Percentiles rank a stretch among this genome's conserved stretches.
phyloP scores from a whole-genome alignment of 768 basidiomycete species.

The Russula vinacea region DNA sequence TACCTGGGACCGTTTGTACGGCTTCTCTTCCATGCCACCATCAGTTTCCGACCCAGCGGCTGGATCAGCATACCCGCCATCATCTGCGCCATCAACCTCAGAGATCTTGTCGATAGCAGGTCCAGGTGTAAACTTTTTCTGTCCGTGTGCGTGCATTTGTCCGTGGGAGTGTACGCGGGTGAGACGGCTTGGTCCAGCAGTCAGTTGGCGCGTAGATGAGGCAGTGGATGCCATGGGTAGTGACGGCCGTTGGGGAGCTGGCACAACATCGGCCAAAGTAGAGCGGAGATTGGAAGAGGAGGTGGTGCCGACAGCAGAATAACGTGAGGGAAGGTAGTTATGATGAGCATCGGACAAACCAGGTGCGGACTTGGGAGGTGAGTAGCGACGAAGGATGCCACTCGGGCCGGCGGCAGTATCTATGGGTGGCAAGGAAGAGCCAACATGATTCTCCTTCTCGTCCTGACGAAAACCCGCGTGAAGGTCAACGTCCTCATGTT shows the following conservation, averaged over 20 bases:
- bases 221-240: constrained; percentile 20
- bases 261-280: constrained; percentile 28
- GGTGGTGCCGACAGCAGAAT: constrained; percentile 13
- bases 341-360: constrained; percentile 13
- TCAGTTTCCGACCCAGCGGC: constrained; percentile 42
- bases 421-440: not conserved
- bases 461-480: constrained; percentile 18
- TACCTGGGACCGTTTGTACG: constrained; percentile 19
- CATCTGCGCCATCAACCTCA: constrained; percentile 45
- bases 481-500: constrained; percentile 31
- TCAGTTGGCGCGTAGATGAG: constrained; percentile 22
- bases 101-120: constrained; percentile 49
- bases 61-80: constrained; percentile 37
- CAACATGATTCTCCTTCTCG: constrained; percentile 30
- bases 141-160: constrained; percentile 12
- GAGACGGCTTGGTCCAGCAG: constrained; percentile 26
- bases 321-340: constrained; percentile 17
- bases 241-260: constrained; percentile 28
- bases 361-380: constrained; percentile 25
- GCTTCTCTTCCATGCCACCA: constrained; percentile 36
- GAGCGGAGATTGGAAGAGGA: constrained; percentile 23
- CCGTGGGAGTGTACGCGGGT: constrained; percentile 28
- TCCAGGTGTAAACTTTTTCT: constrained; percentile 28
- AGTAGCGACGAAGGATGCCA: constrained; percentile 24
- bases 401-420: constrained; percentile 6